These are phyloP conservation scores for Gnomoniopsis sp. DNA, from an alignment of 2,329 filamentous ascomycete genomes.

Conservation along the genomic window DNA sequence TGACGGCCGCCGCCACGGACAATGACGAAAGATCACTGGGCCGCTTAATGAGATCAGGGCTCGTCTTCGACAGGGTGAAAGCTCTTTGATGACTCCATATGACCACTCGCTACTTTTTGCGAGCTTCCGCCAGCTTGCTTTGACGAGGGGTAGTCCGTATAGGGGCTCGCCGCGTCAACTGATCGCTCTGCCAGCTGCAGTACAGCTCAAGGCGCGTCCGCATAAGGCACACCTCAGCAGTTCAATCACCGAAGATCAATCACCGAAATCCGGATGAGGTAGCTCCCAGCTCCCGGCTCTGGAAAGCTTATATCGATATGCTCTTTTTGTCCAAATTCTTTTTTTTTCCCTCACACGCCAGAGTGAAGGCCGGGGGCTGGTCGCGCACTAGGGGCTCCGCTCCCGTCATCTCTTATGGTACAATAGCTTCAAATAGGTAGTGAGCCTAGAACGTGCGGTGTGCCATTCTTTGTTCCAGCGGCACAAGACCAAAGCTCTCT, in stretches of 20 bases:
- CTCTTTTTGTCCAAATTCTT: too few species aligned
- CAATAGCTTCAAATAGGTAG: too few species aligned
- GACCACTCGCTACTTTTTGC: not conserved
- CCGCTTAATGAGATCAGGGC: not conserved
- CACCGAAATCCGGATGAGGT: not conserved
- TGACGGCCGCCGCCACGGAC: not conserved
- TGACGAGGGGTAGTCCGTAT: too few species aligned
- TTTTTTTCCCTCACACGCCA: too few species aligned
- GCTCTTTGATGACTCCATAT: not conserved
- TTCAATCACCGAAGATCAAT: slow-evolving; percentile 11
- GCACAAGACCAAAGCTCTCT: not conserved
- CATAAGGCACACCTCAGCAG: not conserved
- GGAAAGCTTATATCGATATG: not conserved
- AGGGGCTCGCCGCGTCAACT: too few species aligned
- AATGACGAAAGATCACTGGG: not conserved
- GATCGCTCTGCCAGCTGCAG: not conserved
- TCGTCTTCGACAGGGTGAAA: not conserved
- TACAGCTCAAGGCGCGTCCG: not conserved
- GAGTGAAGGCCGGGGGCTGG: not conserved
- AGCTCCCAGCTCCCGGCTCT: not conserved
- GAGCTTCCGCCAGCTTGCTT: not conserved
- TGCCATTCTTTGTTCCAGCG: not conserved
- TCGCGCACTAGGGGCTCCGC: not conserved
- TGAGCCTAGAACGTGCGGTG: not conserved
- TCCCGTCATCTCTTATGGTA: not conserved